Conservation (phyloP, 73 alveolate species). For the Paraurostyla sp. region DNA sequence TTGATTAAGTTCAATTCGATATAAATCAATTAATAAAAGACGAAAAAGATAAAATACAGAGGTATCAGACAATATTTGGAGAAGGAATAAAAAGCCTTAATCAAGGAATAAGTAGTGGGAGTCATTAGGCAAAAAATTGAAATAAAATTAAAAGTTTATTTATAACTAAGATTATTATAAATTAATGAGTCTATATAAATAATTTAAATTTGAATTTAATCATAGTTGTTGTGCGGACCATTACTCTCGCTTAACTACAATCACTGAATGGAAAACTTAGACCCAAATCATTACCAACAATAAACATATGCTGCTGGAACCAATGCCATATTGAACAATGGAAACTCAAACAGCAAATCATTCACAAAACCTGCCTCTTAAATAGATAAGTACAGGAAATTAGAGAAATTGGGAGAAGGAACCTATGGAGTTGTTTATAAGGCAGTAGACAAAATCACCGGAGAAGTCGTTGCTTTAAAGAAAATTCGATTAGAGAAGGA, state of each 20-base stretch:
- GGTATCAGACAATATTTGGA: not conserved
- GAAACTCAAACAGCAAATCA: not conserved
- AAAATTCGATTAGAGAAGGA: conserved; percentile 95
- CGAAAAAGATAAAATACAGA: not conserved
- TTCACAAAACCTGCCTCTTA: conserved; percentile 44
- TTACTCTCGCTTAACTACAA: not conserved
- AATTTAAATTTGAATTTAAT: conserved; percentile 48
- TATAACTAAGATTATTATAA: too few species aligned
- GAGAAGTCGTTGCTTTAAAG: conserved; percentile 92
- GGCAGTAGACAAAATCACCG: conserved; percentile 78
- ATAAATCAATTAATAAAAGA: conserved; percentile 1
- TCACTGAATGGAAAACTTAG: conserved; percentile 15
- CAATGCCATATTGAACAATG: not conserved
- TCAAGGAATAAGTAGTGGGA: not conserved
- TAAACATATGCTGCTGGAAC: not conserved
- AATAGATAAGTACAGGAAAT: conserved; percentile 65
- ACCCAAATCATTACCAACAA: conserved; percentile 43
- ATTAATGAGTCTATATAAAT: conserved; percentile 27
- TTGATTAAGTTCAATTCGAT: not conserved
- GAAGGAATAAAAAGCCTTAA: not conserved
- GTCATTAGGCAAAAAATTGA: not conserved
- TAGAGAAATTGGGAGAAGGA: conserved; percentile 88
- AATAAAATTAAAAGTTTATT: not conserved
- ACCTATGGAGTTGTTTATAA: conserved; percentile 87
- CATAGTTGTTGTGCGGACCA: not conserved